Base-by-base conservation (phyloP, 306 rosid genomes). In the Luffa acutangula region DNA sequence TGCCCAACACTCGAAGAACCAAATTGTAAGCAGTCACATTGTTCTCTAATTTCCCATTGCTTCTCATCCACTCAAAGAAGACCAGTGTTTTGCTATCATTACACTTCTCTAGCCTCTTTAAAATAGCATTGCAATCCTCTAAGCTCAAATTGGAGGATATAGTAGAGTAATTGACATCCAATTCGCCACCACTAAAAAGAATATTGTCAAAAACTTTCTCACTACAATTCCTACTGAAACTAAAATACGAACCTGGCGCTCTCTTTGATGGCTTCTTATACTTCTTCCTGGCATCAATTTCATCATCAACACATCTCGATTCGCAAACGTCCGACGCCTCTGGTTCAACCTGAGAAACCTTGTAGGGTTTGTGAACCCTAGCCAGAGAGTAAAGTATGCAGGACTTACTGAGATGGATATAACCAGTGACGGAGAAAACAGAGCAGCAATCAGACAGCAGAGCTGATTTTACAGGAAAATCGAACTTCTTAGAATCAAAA, bases 51-150 rank as follows among this genome's bases (percentile, higher is more conserved):
- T 91, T 93, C 54, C 97, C 92, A 33, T 81, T 81, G 33, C 72
- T 85, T 80, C 91, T 88, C 94, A 93, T 91, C 92, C 91, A 88
- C 82, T 88, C 85, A 78, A 88, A 89, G 82, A 89, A 93, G 59
- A 59, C 82, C 84, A 89, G 45, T 56, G 89, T 74, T 85, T 89
- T 93, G 66, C 49, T 17, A 56, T 78, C 93, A 71, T 83, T 83
- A 81, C 58, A 69, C 81, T 59, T 87, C 86, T 84, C 87, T 10
- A 91, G 89, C 78, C 90, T 84, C 57, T 86, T 91, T 80, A 93
- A 83, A 76, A 91, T 86, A 0, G 84, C 87, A 83, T 89, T 91
- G 83, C 96, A 93, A 53, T 82, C 88, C 76, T 81, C 89, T 48
- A 82, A 54, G 85, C 88, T 89, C 69, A 88, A 82, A 48, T 89